Evolutionary conservation across 2,329 filamentous ascomycete genomes (phyloP).

Genomic region (Daldinia eschscholtzii): DNA sequence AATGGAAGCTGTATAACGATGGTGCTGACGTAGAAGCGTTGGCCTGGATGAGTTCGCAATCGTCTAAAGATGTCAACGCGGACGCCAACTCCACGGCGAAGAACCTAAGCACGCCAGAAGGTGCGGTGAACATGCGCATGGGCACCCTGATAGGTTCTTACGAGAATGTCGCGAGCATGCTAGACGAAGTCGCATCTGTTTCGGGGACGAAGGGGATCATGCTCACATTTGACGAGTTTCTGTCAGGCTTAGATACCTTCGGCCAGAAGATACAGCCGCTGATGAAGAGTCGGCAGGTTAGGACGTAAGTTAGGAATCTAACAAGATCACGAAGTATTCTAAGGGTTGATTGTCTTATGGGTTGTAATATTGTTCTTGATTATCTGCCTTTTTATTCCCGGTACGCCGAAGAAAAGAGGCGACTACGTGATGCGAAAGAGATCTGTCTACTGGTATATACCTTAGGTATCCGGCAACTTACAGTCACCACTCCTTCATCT

Average conservation of each 20-base stretch:
- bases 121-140: conserved; percentile 52
- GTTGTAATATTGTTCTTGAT: background rate
- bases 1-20: conserved; percentile 53
- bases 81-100: conserved; percentile 50
- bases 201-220: conserved; percentile 53
- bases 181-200: conserved; percentile 52
- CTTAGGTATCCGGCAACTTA: background rate
- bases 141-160: conserved; percentile 51
- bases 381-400: background rate
- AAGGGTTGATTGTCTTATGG: too few species aligned
- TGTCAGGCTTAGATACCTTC: conserved; percentile 50
- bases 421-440: background rate
- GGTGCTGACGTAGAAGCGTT: conserved; percentile 51
- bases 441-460: background rate
- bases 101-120: conserved; percentile 48
- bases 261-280: conserved; percentile 53
- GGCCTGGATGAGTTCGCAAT: conserved; percentile 52
- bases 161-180: conserved; percentile 49
- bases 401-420: background rate
- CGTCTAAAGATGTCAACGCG: conserved; percentile 51
- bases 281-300: conserved; percentile 51
- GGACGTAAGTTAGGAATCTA: conserved; percentile 11
- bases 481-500: background rate
- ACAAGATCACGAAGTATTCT: background rate
- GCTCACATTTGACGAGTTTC: conserved; percentile 53